Evolutionary conservation across 2,329 filamentous ascomycete genomes (phyloP), one percentile per base, ranked within the genome.

Genomic region (Calonectria crousiana): DNA sequence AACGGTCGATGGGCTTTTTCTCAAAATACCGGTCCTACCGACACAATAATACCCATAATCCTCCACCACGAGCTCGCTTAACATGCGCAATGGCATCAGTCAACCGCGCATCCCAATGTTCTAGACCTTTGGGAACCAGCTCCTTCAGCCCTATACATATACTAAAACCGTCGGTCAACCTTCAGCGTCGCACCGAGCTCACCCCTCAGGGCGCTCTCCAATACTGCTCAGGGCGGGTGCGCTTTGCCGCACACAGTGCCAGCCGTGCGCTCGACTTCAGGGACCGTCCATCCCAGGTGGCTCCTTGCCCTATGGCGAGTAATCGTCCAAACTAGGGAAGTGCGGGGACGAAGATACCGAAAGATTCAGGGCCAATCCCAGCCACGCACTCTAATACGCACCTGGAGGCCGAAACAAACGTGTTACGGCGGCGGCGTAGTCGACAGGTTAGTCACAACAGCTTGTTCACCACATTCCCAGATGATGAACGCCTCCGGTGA

Each of bases 81-180:
- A 26, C 44, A 53, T 64, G 56, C 41, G 28, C 44, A 32, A 38
- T 38, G 8, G 44, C 67, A 30, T 11, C 49, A 56, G 52, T 28
- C 49, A 18, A 23, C 52, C 53, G 66, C 70, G 44, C 34, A 32
- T 32, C 38, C 30, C 28, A 52, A 44, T 60, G 60, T 53, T 66
- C 71, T 73, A 69, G 71, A 52, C 65, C 66, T 18, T 52, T 32
- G 51, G 47, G 53, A 34, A 32, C 51, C 47, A 41, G 34, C 36
- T 69, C 36, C 65, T 62, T 53, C 56, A 73, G 65, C 71, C 71
- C 65, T 73, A 69, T 58, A 32, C 49, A 53, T 72, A 69, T 65
- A 20, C 49, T 70, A 52, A 64, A 68, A 53, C 32, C 69, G 60
- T 52, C 56, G 56, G 32, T 51, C 67, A 56, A 41, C 34, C 67